A percentile compares a stretch with the other conserved stretches of the same genome.
phyloP scores from a whole-genome alignment of 1,284 basidiomycete genomes.

The Acaromyces ingoldii region DNA sequence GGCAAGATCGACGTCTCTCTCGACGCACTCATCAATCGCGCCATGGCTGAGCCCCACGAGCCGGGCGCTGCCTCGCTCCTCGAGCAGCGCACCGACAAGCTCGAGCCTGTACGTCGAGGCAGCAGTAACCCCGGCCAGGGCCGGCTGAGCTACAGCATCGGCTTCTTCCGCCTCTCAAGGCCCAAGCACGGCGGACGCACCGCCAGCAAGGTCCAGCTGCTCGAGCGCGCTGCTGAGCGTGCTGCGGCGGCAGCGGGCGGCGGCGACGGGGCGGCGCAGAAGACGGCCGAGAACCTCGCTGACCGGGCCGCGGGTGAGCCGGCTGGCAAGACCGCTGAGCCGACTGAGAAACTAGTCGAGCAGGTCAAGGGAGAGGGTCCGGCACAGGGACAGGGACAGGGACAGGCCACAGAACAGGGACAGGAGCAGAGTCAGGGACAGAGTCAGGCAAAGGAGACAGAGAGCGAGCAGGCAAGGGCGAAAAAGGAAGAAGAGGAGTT shows the following conservation, averaged over 20 bases:
- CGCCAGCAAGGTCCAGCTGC: constrained; percentile 22
- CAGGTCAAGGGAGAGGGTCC: too few species aligned
- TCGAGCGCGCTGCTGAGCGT: constrained; percentile 15
- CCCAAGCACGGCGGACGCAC: constrained; percentile 18
- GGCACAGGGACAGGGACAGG: background rate
- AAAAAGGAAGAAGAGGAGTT: background rate
- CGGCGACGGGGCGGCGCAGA: too few species aligned
- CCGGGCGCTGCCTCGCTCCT: constrained; percentile 18
- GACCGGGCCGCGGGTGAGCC: background rate
- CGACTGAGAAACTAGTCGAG: too few species aligned
- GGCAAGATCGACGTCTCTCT: constrained; percentile 41
- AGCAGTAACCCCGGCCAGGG: constrained; percentile 20
- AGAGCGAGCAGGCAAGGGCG: too few species aligned
- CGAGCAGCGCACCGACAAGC: constrained; percentile 28
- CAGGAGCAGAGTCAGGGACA: too few species aligned
- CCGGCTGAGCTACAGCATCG: constrained; percentile 39
- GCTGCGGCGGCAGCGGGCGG: background rate
- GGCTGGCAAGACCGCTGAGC: background rate
- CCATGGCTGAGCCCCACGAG: constrained; percentile 1
- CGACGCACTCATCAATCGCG: constrained; percentile 21
- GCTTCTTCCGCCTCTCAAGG: constrained; percentile 35
- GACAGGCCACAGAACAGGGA: background rate
- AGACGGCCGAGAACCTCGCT: background rate
- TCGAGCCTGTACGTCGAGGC: constrained; percentile 33
- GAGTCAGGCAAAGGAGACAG: too few species aligned